Conservation (phyloP, 2,329 filamentous ascomycete species). For the Mycocentrospora acerina region DNA sequence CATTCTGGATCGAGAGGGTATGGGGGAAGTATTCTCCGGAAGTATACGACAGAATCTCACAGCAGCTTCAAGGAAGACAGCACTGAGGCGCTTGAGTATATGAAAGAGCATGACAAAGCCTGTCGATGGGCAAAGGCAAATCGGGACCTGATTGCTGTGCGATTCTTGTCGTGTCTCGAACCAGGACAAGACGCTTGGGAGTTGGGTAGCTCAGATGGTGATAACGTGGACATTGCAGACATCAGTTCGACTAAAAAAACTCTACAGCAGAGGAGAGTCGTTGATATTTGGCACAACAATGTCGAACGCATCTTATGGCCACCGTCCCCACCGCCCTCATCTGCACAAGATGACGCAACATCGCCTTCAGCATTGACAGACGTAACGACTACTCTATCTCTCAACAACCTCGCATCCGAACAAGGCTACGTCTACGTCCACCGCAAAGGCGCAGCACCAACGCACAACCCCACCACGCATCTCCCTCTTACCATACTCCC, state of each 20-base stretch:
- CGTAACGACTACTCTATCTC: neutral
- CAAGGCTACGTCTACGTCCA: conserved; percentile 36
- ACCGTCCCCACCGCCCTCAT: conserved; percentile 12
- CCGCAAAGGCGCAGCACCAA: conserved; percentile 43
- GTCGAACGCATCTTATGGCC: conserved; percentile 38
- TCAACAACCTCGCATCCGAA: neutral
- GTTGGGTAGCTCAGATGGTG: conserved; percentile 7
- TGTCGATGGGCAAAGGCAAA: conserved; percentile 42
- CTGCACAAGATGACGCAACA: neutral
- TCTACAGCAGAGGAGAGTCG: conserved; percentile 31
- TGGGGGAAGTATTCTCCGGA: conserved; percentile 38
- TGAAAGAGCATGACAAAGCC: conserved; percentile 38
- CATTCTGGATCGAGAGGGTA: conserved; percentile 43
- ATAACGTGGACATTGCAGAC: conserved; percentile 5
- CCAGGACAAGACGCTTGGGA: conserved; percentile 30
- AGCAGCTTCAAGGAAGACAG: conserved; percentile 30
- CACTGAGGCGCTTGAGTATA: conserved; percentile 28
- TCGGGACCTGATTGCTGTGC: conserved; percentile 43
- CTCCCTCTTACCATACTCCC: conserved; percentile 34
- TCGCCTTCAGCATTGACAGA: conserved; percentile 1
- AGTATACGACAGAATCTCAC: conserved; percentile 22
- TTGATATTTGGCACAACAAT: conserved; percentile 44
- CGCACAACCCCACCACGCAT: conserved; percentile 20
- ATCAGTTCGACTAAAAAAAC: conserved; percentile 16
- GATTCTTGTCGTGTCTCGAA: conserved; percentile 41